Evolutionary conservation across 345 rosid species (phyloP).

Genomic region (Clarkia xantiana): DNA sequence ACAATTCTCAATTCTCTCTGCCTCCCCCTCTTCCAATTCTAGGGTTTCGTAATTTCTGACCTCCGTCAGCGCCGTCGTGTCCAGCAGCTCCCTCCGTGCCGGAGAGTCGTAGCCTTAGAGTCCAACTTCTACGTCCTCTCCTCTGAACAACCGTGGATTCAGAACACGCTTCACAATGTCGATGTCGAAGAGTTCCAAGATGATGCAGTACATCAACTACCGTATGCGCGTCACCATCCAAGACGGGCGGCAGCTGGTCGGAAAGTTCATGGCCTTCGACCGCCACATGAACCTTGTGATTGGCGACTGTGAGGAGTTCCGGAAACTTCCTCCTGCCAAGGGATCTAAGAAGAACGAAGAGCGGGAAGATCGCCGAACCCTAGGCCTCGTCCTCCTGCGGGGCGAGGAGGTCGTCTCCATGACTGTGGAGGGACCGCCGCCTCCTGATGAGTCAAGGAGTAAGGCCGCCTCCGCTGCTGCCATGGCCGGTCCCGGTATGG

Average conservation of each 20-base stretch:
- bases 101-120: no score
- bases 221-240: constrained; percentile 97
- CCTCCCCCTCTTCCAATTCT: no score
- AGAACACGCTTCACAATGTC: constrained; percentile 37
- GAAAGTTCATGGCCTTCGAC: constrained; percentile 98
- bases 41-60: no score
- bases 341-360: constrained; percentile 70
- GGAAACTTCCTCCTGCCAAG: constrained; percentile 85
- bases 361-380: constrained; percentile 89
- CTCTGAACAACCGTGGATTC: no score
- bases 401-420: constrained; percentile 96
- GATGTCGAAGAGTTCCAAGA: constrained; percentile 95
- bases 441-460: constrained; percentile 93
- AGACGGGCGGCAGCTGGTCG: constrained; percentile 91
- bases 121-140: no score
- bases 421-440: constrained; percentile 99
- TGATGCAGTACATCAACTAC: constrained; percentile 94
- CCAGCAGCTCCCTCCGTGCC: no score
- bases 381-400: constrained; percentile 83
- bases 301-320: constrained; percentile 97
- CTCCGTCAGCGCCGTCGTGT: no score
- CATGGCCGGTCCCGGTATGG: constrained; percentile 75
- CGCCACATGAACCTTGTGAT: constrained; percentile 98
- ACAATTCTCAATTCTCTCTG: no score
- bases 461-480: constrained; percentile 56